Conservation (phyloP, 208 protist genomes). For the Trichomonas vaginalis region DNA sequence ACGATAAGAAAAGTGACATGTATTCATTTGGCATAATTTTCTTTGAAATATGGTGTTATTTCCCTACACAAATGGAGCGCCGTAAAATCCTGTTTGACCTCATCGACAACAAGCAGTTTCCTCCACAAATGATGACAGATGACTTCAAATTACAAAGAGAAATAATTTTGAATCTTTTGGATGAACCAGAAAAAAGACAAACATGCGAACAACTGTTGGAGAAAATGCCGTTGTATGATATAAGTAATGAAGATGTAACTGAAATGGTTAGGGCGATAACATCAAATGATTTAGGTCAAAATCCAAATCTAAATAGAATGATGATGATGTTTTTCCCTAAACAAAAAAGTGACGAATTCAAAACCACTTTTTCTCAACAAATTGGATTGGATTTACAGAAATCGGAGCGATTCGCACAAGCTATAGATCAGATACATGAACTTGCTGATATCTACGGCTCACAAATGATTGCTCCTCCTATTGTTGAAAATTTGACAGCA, state of each 20-base stretch:
- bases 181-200: neutral
- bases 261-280: neutral
- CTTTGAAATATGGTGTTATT: neutral
- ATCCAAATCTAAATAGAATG: neutral
- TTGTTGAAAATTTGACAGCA: neutral
- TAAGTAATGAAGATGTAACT: neutral
- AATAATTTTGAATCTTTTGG: neutral
- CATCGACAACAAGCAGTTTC: neutral
- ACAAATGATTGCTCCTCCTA: neutral
- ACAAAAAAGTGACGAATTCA: neutral
- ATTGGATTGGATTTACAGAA: neutral
- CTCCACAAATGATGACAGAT: neutral
- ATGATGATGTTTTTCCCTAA: neutral
- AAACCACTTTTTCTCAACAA: neutral
- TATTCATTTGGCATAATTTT: conserved; percentile 11
- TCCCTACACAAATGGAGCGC: neutral
- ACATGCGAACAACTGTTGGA: neutral
- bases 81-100: neutral
- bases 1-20: neutral
- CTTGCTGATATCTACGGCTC: neutral
- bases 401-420: neutral
- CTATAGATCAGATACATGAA: neutral
- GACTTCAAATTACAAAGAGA: neutral
- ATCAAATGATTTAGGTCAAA: neutral
- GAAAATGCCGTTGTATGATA: neutral